phyloP scores from a whole-genome alignment of 192 early-diverging fungal species.

The Umbelopsis sp. region DNA sequence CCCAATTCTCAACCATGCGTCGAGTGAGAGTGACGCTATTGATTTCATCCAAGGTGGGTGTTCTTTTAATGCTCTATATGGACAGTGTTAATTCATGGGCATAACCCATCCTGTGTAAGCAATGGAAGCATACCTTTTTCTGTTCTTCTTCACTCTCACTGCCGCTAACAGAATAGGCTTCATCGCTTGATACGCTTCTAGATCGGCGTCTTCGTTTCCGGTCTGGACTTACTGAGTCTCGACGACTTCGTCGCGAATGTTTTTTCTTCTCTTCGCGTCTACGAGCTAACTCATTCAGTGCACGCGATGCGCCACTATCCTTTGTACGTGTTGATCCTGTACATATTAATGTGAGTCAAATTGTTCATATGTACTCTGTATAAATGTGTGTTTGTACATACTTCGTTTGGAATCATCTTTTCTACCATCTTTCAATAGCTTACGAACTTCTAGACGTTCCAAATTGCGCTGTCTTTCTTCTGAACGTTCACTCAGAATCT shows the following conservation, averaged over 20 bases:
- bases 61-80: conserved; percentile 36
- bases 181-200: conserved; percentile 27
- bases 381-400: conserved; percentile 9
- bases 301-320: conserved; percentile 42
- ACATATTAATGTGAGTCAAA: neutral
- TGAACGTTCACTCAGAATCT: conserved; percentile 74
- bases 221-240: conserved; percentile 40
- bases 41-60: conserved; percentile 65
- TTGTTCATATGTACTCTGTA: neutral
- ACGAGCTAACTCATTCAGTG: conserved; percentile 58
- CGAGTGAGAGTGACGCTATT: conserved; percentile 64
- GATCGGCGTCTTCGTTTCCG: conserved; percentile 25
- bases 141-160: conserved; percentile 41
- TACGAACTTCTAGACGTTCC: conserved; percentile 41
- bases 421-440: conserved; percentile 42
- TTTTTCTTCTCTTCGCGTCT: conserved; percentile 56
- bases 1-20: conserved; percentile 71
- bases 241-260: conserved; percentile 26
- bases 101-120: no score
- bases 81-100: no score
- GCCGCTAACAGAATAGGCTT: conserved; percentile 37
- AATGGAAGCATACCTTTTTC: conserved; percentile 21
- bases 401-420: conserved; percentile 38
- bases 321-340: conserved; percentile 59
- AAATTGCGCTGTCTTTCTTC: conserved; percentile 53